Evolutionary conservation across 2,329 filamentous ascomycete genomes (phyloP), one percentile per base, ranked within the genome.

Genomic region (Aaosphaeria arxii): DNA sequence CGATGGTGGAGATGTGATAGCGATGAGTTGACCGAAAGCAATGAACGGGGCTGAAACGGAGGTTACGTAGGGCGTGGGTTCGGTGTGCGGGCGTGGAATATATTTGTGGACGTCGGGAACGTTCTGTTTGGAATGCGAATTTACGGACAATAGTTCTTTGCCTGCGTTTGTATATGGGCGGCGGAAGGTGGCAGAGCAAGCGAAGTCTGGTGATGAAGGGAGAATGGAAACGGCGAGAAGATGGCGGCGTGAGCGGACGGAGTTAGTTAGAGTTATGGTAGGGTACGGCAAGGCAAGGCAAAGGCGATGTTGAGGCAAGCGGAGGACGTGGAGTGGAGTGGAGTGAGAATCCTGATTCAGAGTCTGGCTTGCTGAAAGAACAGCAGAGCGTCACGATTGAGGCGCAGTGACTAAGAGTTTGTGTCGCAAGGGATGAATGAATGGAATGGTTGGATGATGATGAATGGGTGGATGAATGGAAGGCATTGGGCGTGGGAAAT

Each of bases 121-220:
- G 49, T 47, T 43, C 33, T 47, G 58, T 61, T 57, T 59, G 54
- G 47, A 48, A 48, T 55, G 49, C 35, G 48, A 11, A 29, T 32
- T 11, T 32, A 41, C 55, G 54, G 55, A 54, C 50, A 56, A 30
- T 28, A 51, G 50, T 48, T 52, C 33, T 36, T 36, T 36, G 33
- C 47, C 4, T 11, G 51, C 46, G 51, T 64, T 64, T 64, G 59
- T 69, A 66, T 64, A 63, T 52, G 32, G 52, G 33, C 33, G n/a
- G 43, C 48, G 43, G 45, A 43, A 42, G 46, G 40, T 5, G 42
- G 44, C 38, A 52, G 45, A 45, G 57, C 51, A 49, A 43, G n/a
- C 56, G 13, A 56, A 46, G 62, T 62, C 58, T 52, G 57, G 59
- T 67, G 63, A 66, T 63, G 50, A 38, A 40, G 39, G 43, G 53